Base-by-base conservation (phyloP, 345 rosid genomes). In the Eucalyptus guilfoylei region DNA sequence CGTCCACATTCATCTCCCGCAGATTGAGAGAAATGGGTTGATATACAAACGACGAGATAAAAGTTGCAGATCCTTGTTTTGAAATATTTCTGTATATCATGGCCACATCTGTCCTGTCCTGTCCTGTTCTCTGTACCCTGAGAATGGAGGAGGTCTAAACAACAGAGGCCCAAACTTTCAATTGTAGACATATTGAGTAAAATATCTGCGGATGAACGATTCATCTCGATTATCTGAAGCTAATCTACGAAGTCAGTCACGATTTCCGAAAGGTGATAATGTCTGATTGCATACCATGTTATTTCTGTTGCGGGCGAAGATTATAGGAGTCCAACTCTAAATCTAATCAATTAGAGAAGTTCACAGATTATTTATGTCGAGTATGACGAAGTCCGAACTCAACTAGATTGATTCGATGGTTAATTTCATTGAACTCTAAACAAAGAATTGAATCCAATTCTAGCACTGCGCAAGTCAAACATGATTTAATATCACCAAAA, bases 391-490 rank as follows among this genome's bases (percentile, higher is more conserved):
- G 8, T 72, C 2, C 1, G 14, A 37, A 72, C 26, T 72, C 14
- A 9, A 72, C 26, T 72, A 72, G 45, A 72, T 21, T 12, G 24
- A 2, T 37, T 72, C 14, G 3, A 42, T 9, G 3, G 13, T 37
- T 72, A 37, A 72, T 26, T 23, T 19, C 14, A 9, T 37, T 19
- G 14, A 17, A 69, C 44, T 17, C 58, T 52, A 69, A 34, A 69
- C 7, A 32, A 32, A 32, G 42, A 69, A 72, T 72, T 2, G 1
- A 34, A 72, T 37, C 26, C 28, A 72, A 5, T 37, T 72, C 28
- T 5, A 37, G 26, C 3, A 2, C 8, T 1, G 2, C 3, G 1
- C 83, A 19, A 11, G 83, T 72, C 5, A 7, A 37, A 11, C 13
- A 1, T 72, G 83, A 72, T 40, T 37, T 72, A 32, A 17, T 16